Evolutionary conservation across 768 basidiomycete species (phyloP), one percentile per base, ranked within the genome.

Genomic region (Piloderma croceum): DNA sequence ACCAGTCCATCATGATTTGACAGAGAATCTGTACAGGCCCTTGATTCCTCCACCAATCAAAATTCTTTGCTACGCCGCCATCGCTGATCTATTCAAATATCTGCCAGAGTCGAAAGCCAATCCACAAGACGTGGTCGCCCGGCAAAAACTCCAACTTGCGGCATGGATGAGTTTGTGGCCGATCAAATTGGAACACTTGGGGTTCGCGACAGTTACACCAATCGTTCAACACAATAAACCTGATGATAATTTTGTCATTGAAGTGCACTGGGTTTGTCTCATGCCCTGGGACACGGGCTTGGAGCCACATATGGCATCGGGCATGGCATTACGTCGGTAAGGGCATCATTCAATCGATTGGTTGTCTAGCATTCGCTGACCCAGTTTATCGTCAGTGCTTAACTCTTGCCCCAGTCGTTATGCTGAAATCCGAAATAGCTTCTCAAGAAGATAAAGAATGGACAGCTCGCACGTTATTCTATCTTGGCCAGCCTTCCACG

Each of bases 121-220:
- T 44, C 78, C 82, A 1, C 51, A 59, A 20, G 66, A 76, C 43
- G 45, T 88, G 24, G 71, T 68, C n/a, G 57, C 66, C 38, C 75
- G 87, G 12, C 82, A 86, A 50, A 79, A 73, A 54, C 67, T 87
- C 11, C 76, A 85, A 55, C 41, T 88, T 31, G 86, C 84, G 2
- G 74, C 83, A 1, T 88, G 83, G 87, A 84, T 85, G 81, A 84
- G 81, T 46, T 48, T 84, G 9, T 87, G 81, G 83, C 83, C 84
- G 0, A 59, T 69, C 31, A 77, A 73, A 50, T 42, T 68, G 7
- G 76, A 78, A 50, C 70, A 64, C 49, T 78, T 79, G 50, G 68
- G 69, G 81, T 77, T 48, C 41, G 59, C 39, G 15, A 21, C 18
- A 24, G 22, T 6, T 22, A 11, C 9, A 11, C 24, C 20, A 19